These are phyloP conservation scores for Cercospora sp. DNA, from an alignment of 2,329 filamentous ascomycete species.

Conservation along the genomic window DNA sequence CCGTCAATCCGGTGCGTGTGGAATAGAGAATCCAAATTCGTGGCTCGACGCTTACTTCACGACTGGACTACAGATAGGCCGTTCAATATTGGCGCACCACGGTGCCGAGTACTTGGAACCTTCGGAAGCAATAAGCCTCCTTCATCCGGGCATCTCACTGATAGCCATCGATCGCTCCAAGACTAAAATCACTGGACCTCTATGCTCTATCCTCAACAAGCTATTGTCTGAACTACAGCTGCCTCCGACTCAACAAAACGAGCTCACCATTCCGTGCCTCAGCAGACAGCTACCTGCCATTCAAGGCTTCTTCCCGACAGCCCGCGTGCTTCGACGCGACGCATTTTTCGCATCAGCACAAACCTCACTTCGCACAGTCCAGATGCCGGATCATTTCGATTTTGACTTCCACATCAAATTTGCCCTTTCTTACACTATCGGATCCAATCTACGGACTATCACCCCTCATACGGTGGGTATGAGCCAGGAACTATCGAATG, in stretches of 20 bases:
- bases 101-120: not conserved
- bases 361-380: slow-evolving; percentile 12
- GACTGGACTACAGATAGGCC: not conserved
- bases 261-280: slow-evolving; percentile 12
- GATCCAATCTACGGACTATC: not conserved
- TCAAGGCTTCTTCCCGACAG: slow-evolving; percentile 1
- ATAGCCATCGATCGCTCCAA: not conserved
- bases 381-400: not conserved
- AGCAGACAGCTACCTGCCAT: slow-evolving; percentile 13
- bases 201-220: not conserved
- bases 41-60: not conserved
- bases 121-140: not conserved
- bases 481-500: slow-evolving; percentile 10
- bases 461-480: slow-evolving; percentile 3
- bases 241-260: not conserved
- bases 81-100: not conserved
- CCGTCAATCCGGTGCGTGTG: slow-evolving; percentile 11
- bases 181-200: not conserved
- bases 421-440: not conserved
- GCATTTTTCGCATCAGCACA: slow-evolving; percentile 13
- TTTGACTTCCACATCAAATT: slow-evolving; percentile 6
- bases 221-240: not conserved
- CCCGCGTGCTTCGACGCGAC: slow-evolving; percentile 3
- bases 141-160: not conserved
- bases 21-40: not conserved